Evolutionary conservation across 2,329 filamentous ascomycete species (phyloP).

Genomic region (Phaeosphaeria sp.): DNA sequence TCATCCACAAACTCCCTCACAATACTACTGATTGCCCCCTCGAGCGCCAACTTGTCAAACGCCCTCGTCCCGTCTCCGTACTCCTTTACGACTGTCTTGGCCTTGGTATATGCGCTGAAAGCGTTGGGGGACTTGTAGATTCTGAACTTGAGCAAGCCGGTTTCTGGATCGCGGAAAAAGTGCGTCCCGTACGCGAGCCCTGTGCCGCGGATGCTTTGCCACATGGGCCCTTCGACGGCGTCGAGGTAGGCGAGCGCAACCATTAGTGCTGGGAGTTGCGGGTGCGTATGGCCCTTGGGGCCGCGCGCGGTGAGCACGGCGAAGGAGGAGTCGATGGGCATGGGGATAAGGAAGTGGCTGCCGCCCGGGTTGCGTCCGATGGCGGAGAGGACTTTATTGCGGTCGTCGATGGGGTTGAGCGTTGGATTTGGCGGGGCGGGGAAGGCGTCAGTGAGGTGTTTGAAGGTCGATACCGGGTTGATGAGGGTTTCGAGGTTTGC

Average conservation of each 20-base stretch:
- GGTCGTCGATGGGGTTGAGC: conserved; percentile 73
- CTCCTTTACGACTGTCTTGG: conserved; percentile 74
- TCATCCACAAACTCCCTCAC: conserved; percentile 87
- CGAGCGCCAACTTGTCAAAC: conserved; percentile 82
- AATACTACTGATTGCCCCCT: conserved; percentile 89
- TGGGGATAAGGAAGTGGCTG: conserved; percentile 80
- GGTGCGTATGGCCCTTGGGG: conserved; percentile 75
- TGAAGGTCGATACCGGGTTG: conserved; percentile 81
- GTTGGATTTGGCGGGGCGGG: conserved; percentile 58
- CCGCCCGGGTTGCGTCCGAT: conserved; percentile 78
- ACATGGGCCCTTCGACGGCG: conserved; percentile 90
- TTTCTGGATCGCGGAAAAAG: conserved; percentile 79
- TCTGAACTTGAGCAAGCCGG: conserved; percentile 80
- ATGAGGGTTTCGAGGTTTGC: conserved; percentile 78
- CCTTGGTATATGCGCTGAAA: conserved; percentile 82
- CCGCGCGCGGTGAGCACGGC: conserved; percentile 77
- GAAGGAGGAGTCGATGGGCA: conserved; percentile 93
- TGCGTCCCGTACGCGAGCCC: conserved; percentile 89
- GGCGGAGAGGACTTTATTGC: conserved; percentile 73
- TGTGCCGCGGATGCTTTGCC: conserved; percentile 90
- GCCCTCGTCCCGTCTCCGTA: conserved; percentile 73
- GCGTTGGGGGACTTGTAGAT: conserved; percentile 91
- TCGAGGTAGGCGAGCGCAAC: conserved; percentile 92
- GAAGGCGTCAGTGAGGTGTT: conserved; percentile 59
- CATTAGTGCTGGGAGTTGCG: conserved; percentile 80